Evolutionary conservation across 305 asterid genomes (phyloP), one percentile per base, ranked within the genome.

Genomic region (Fraxinus xanthoxyloides): DNA sequence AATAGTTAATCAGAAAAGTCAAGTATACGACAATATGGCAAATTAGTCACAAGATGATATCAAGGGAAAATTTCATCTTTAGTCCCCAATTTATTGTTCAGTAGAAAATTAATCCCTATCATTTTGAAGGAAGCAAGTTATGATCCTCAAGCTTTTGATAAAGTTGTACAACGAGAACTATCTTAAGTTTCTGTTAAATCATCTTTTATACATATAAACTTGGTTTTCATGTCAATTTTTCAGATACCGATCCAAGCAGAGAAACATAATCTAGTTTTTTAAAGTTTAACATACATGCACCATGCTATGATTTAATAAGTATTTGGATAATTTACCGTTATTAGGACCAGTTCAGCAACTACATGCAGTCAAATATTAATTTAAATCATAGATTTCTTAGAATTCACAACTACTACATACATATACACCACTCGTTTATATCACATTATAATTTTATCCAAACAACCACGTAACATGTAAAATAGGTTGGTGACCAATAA

Each of bases 1-100:
- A 4, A 51, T 15, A 5, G 9, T 7, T 17, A 51, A 51, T 2
- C 9, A 30, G n/a, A 30, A 31, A 65, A 31, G 35, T 21, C 7
- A 8, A 9, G 26, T 23, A 5, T 1, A 43, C 19, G 0, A 13
- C 17, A 40, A 77, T 1, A 75, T 84, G 87, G 89, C 32, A 83
- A 19, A 63, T 72, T 83, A 30, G 88, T 85, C 83, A 54, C 63
- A 78, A 38, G 72, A 61, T 7, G 26, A 23, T 61, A 61, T 23
- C 4, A 61, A 21, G 3, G 31, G 72, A 7, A 3, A 23, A 63
- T 9, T 63, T 9, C 72, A 21, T 63, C 15, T 19, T 7, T 21
- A 63, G 32, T 24, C 32, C 5, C 69, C 69, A 21, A 59, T 7
- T 19, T 7, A 63, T 24, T 24, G 17, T 63, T 63, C 2, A 24